These are phyloP conservation scores for Pelargonium fulgidum DNA, from an alignment of 441 rosid genomes.

Conservation along the genomic window DNA sequence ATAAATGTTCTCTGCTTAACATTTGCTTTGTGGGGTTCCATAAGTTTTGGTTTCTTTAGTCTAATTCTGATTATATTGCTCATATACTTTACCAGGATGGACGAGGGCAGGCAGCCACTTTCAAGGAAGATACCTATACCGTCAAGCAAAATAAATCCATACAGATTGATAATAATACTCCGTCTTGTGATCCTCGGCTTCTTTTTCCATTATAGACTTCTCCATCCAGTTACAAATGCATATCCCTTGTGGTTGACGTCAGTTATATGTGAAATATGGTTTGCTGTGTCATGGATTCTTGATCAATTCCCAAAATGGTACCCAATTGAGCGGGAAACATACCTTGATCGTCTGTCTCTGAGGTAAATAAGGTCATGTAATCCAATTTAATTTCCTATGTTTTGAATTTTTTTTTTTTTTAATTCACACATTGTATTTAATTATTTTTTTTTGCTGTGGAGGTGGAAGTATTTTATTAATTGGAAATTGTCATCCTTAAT, in stretches of 20 bases:
- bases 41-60: not conserved
- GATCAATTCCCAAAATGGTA: constrained; percentile 97
- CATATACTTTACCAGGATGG: constrained; percentile 54
- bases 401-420: no score
- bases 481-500: no score
- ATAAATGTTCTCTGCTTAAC: not conserved
- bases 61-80: not conserved
- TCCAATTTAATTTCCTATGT: not conserved
- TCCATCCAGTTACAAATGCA: constrained; percentile 79
- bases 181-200: constrained; percentile 79
- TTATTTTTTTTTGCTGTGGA: not conserved
- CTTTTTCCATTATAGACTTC: constrained; percentile 84
- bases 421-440: not conserved
- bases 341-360: constrained; percentile 81
- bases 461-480: no score
- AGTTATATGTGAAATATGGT: constrained; percentile 94
- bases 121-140: constrained; percentile 83
- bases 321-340: constrained; percentile 84
- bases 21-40: not conserved
- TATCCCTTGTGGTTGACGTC: constrained; percentile 87
- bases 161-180: constrained; percentile 65
- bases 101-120: constrained; percentile 95
- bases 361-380: constrained; percentile 32
- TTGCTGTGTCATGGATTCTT: constrained; percentile 88
- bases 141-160: constrained; percentile 85